Evolutionary conservation across 176 grass and related monocot species (phyloP), one percentile per base, ranked within the genome.

Genomic region (Pontederia crassipes): DNA sequence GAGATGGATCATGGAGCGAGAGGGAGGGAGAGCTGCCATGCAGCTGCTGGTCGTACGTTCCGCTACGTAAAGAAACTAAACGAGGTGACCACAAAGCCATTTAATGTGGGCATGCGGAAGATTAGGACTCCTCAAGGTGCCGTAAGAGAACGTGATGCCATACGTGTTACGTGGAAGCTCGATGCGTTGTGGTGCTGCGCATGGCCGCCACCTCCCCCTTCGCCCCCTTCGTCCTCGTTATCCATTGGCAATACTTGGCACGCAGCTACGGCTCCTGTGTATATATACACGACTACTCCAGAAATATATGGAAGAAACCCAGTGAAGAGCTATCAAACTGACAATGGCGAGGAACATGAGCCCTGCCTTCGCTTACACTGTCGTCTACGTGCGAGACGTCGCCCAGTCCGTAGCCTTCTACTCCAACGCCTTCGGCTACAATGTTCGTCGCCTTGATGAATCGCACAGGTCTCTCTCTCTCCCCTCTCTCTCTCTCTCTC

Each of bases 301-400:
- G n/a, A 10, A 18, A 13, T 0, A 12, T 24, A 45, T 12, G 12
- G 29, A 0, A 11, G 24, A 2, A 2, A 49, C 49, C 1, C 15
- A 5, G 9, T 9, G 15, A 7, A 26, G 24, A 35, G 12, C 60
- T 26, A 14, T 4, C 32, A 11, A 54, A 6, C 45, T 12, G 10
- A 45, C 16, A 52, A 89, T 89, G 89, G 73, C 82, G 26, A 75
- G 63, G 17, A 72, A 65, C 15, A 17, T 76, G 27, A 61, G 49
- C 9, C 80, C 91, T 1, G 70, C 28, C 10, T 69, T 85, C 9
- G 76, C 73, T 58, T 88, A 96, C 78, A 71, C 59, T 35, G 73
- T 90, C 27, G 47, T 82, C 17, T 96, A 96, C 72, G 81, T 82
- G 11, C 15, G 12, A 51, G 86, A 90, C 66, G 86, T 90, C 14